phyloP scores from a whole-genome alignment of 1,139 yeast genomes.

The Yamadazyma dushanensis region DNA sequence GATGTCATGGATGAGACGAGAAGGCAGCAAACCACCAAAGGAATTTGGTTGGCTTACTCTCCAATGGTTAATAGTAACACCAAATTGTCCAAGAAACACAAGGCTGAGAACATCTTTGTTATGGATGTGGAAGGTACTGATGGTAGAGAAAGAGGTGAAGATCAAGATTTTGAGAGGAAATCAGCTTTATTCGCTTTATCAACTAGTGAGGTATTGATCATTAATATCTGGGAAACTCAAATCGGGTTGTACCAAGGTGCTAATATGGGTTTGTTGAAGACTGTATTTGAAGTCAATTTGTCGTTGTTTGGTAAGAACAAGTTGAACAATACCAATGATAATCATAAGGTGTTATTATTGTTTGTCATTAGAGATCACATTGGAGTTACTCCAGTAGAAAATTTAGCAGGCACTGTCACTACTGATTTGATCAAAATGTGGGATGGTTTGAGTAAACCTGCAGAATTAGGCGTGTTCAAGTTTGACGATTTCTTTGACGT shows the following conservation, averaged over 20 bases:
- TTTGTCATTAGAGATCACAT: conserved; percentile 92
- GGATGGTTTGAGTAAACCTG: conserved; percentile 75
- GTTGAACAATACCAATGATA: conserved; percentile 31
- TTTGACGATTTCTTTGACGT: conserved; percentile 83
- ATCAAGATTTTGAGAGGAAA: conserved; percentile 95
- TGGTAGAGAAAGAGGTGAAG: conserved; percentile 97
- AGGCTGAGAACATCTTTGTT: conserved; percentile 57
- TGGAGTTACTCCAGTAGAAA: conserved; percentile 81
- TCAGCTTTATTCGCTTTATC: conserved; percentile 94
- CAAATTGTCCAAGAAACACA: conserved; percentile 14
- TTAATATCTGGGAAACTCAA: conserved; percentile 96
- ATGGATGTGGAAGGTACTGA: conserved; percentile 98
- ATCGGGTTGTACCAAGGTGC: conserved; percentile 98
- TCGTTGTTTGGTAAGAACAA: conserved; percentile 63
- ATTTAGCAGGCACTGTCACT: conserved; percentile 65
- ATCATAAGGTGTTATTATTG: conserved; percentile 70
- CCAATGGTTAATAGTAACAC: conserved; percentile 29
- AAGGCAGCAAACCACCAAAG: conserved; percentile 88
- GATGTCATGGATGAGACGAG: conserved; percentile 90
- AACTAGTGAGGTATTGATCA: conserved; percentile 85
- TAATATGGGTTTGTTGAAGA: conserved; percentile 90
- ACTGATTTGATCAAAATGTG: conserved; percentile 77
- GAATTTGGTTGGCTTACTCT: conserved; percentile 87
- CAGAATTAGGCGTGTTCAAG: conserved; percentile 49
- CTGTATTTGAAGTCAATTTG: conserved; percentile 93